Evolutionary conservation across 495 filamentous ascomycete genomes (phyloP), one percentile per base, ranked within the genome.

Genomic region (Tuber aestivum): DNA sequence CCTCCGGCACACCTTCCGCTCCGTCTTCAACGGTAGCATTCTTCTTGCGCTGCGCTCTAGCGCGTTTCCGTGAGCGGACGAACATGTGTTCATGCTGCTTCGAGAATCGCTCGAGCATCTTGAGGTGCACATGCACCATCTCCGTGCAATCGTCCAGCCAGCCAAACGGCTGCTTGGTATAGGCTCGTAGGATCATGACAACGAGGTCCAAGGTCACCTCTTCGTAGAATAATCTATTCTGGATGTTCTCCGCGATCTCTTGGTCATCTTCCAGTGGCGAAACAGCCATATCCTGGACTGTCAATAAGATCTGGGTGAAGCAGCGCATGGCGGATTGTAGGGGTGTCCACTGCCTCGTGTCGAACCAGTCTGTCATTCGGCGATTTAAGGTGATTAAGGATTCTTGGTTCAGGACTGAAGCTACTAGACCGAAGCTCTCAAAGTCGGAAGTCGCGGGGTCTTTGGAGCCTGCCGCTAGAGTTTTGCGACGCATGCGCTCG

Each of bases 171-270:
- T 98, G 96, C 72, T 95, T 92, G 78, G 95, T 97, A 84, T 94
- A 98, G 27, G 89, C 89, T 77, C 92, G 87, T 0, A 93, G 86
- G 44, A 97, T 92, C 68, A 89, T 87, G 38, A 95, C 86, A 35
- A 98, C 88, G 10, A 92, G 87, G 76, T 98, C 95, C 81, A 98
- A 92, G 0, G 94, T 97, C 0, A 91, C 90, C 80, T 98, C 94
- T 84, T 99, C 96, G 85, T 99, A 98, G 83, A 99, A 99, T 1
- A 99, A 93, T 41, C 96, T 92, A 80, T 92, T 95, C 72, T 97
- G 91, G 56, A 97, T 97, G 77, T 99, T 99, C 80, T 99, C 95
- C 7, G 96, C 96, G 80, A 99, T 97, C 76, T 98, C 96, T 83
- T 96, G 93, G 79, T 99, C 93, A 16, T 98, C 96, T 77, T 97